phyloP scores from a whole-genome alignment of 1,284 basidiomycete genomes.

The Boletus semigastroideus region DNA sequence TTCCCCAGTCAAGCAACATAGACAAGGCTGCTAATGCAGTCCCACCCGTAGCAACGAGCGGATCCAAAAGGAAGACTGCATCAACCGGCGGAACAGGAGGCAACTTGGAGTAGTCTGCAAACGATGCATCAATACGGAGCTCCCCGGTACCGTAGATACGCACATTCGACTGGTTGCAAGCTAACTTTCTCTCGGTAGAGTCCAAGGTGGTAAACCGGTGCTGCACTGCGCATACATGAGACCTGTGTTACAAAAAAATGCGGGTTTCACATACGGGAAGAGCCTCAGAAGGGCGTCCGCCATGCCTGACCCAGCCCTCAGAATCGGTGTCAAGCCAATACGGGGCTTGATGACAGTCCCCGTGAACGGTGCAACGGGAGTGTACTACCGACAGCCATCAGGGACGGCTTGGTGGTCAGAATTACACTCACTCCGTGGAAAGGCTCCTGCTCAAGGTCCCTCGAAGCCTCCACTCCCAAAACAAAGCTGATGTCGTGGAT shows the following conservation, averaged over 20 bases:
- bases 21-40: constrained; percentile 83
- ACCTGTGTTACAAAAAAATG: background rate
- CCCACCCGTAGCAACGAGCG: constrained; percentile 93
- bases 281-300: constrained; percentile 80
- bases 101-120: constrained; percentile 87
- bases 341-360: constrained; percentile 68
- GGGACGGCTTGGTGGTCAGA: background rate
- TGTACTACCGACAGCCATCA: constrained; percentile 42
- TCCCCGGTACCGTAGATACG: constrained; percentile 24
- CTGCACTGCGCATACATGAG: constrained; percentile 44
- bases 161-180: constrained; percentile 91
- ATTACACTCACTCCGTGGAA: constrained; percentile 58
- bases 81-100: constrained; percentile 79
- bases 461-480: constrained; percentile 74
- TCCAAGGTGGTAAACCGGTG: constrained; percentile 89
- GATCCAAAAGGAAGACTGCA: constrained; percentile 83
- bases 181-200: constrained; percentile 88
- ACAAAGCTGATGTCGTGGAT: constrained; percentile 71
- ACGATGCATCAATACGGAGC: background rate
- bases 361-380: constrained; percentile 66
- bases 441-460: constrained; percentile 56
- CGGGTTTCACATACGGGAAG: constrained; percentile 61
- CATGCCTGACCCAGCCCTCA: constrained; percentile 95
- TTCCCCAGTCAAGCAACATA: constrained; percentile 88
- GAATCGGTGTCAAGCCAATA: constrained; percentile 86